These are phyloP conservation scores for Stylosanthes scabra DNA, from an alignment of 331 rosid species.

Conservation along the genomic window DNA sequence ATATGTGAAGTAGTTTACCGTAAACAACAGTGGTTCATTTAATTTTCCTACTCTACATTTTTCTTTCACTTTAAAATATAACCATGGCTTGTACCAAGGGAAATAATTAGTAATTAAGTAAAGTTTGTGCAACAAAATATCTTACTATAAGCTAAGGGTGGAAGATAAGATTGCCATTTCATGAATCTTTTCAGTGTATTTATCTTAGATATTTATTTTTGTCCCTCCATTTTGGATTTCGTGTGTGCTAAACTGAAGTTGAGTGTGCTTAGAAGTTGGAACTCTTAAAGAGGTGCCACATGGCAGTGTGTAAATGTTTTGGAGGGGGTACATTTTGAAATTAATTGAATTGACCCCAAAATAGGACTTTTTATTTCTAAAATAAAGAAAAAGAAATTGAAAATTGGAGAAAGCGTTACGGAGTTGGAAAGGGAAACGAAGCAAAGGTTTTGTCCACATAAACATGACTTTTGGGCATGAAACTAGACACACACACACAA, in stretches of 20 bases:
- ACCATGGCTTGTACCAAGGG: not conserved
- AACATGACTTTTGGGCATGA: conserved; percentile 46
- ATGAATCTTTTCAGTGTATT: not conserved
- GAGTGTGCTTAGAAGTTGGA: not conserved
- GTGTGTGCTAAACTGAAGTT: conserved; percentile 35
- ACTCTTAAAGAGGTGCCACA: conserved; percentile 21
- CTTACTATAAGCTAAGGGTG: not conserved
- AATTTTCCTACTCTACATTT: not conserved
- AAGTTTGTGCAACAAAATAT: not conserved
- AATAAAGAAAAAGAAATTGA: not conserved
- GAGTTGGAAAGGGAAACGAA: conserved; percentile 35
- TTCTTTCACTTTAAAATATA: not conserved
- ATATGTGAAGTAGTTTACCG: too few relatives aligned
- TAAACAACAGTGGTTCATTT: not conserved
- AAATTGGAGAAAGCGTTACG: conserved; percentile 45
- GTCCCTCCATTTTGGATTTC: not conserved
- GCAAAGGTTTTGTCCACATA: conserved; percentile 48
- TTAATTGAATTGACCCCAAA: conserved; percentile 25
- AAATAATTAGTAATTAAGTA: not conserved
- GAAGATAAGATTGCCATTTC: not conserved
- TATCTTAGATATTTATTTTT: not conserved
- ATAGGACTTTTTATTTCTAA: not conserved
- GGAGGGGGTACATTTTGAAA: not conserved
- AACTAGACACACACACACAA: conserved; percentile 11
- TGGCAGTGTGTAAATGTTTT: not conserved